Evolutionary conservation across 768 basidiomycete genomes (phyloP), one percentile per base, ranked within the genome.

Genomic region (Lyophyllum shimeji): DNA sequence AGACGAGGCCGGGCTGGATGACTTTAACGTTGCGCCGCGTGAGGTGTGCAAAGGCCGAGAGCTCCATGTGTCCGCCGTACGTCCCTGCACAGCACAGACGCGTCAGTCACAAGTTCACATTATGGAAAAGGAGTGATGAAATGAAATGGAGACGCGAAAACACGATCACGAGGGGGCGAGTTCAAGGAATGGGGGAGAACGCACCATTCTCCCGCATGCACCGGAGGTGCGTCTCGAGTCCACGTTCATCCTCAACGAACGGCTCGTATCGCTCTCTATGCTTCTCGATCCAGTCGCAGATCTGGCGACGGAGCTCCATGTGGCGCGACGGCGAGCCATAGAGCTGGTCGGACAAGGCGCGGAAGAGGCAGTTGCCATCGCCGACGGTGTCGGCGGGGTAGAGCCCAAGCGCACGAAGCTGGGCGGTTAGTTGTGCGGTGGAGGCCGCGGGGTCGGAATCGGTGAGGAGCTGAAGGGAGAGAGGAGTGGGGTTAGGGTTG

Each of bases 301-400:
- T 85, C 34, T 90, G 84, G 60, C 79, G 71, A 46, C 94, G 79
- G 21, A 95, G 78, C 55, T 82, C 79, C 34, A 77, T 70, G 61
- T 96, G 93, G 51, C 79, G 75, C 12, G 83, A 79, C 12, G 86
- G 84, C 2, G 87, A 79, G 57, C 94, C 94, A 61, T 87, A 84
- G 17, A 93, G 76, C 69, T 96, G 94, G 72, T 96, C 94, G 45
- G 88, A 86, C 52, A 95, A 79, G 0, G 94, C 92, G 45, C 93
- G 87, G 72, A 95, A 97, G 60, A 97, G 83, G 71, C 94, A 97
- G 73, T 95, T 96, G 46, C 95, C 94, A 70, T 96, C 90, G 49
- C 92, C 93, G 42, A 92, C 71, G 17, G 90, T 95, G 60, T 84
- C 78, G 2, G 90, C 90, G n/a, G 93, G 88, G 68, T 95, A 95